A percentile compares a stretch with the other conserved stretches of the same genome.
Evolutionary conservation across 2,329 filamentous ascomycete species (phyloP).

Genomic region (Ophiostoma ulmi): DNA sequence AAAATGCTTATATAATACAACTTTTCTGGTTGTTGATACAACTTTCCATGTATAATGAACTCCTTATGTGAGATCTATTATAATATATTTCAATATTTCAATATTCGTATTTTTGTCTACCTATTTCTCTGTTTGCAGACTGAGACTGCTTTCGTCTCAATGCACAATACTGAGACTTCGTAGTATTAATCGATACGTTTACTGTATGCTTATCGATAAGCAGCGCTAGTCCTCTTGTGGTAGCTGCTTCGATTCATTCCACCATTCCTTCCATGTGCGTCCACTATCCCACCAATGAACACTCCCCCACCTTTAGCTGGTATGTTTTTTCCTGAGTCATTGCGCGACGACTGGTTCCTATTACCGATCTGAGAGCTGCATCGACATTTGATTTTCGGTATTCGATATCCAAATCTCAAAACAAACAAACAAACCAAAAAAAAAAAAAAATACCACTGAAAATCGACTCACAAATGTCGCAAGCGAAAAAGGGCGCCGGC

Average conservation of each 20-base stretch:
- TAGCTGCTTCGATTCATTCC: not conserved
- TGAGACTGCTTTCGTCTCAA: not conserved
- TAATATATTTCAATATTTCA: not conserved
- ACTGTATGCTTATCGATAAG: not conserved
- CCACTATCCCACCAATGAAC: slow-evolving; percentile 10
- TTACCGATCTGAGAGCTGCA: not conserved
- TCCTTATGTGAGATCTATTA: too few species aligned
- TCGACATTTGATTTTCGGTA: not conserved
- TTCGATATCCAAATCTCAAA: not conserved
- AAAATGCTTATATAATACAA: too few species aligned
- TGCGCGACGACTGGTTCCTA: too few species aligned
- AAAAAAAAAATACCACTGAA: too few species aligned
- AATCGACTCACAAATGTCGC: slow-evolving; percentile 38
- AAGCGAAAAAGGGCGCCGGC: slow-evolving; percentile 25
- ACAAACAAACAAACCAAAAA: not conserved
- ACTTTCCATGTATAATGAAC: too few species aligned
- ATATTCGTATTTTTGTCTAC: not conserved
- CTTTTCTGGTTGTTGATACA: too few species aligned
- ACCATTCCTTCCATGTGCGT: not conserved
- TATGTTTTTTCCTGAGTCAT: slow-evolving; percentile 13
- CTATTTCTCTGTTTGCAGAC: not conserved
- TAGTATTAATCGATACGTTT: not conserved
- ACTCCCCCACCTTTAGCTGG: not conserved
- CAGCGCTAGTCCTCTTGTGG: not conserved
- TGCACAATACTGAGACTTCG: not conserved